A percentile compares a stretch with the other conserved stretches of the same genome.
These are phyloP conservation scores for Penicillium desertorum DNA, from an alignment of 495 filamentous ascomycete genomes.

Conservation along the genomic window DNA sequence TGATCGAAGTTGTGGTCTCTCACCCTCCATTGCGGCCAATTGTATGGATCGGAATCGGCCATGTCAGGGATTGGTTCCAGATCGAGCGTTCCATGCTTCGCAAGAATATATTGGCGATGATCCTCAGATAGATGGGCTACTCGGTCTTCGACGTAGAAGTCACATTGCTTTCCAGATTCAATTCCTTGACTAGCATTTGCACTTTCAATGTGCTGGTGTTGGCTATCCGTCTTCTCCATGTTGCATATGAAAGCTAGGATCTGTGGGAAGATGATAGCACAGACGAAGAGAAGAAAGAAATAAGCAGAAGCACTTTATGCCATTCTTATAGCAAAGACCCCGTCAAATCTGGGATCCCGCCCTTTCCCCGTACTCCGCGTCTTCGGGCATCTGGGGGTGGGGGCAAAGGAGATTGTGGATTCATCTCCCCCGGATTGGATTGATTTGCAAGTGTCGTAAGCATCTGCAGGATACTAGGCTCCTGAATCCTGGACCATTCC, in stretches of 20 bases:
- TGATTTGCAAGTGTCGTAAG: background rate
- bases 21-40: constrained; percentile 50
- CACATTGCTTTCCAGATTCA: constrained; percentile 19
- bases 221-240: constrained; percentile 22
- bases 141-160: constrained; percentile 25
- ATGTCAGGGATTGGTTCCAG: constrained; percentile 51
- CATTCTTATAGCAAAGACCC: background rate
- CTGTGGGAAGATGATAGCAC: background rate
- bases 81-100: constrained; percentile 50
- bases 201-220: constrained; percentile 24
- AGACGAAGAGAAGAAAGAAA: background rate
- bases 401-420: background rate
- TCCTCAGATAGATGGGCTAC: constrained; percentile 27
- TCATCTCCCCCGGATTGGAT: background rate
- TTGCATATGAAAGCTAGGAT: background rate
- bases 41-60: constrained; percentile 51
- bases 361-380: background rate
- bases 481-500: background rate
- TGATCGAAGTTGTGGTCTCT: background rate
- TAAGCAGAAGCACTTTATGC: background rate
- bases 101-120: constrained; percentile 44
- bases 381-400: constrained; percentile 1
- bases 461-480: background rate
- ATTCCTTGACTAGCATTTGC: constrained; percentile 1
- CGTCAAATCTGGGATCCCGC: background rate